Percentiles rank a stretch among this genome's conserved stretches.
Evolutionary conservation across 306 rosid genomes (phyloP).

Genomic region (Gastrolobium villosum): DNA sequence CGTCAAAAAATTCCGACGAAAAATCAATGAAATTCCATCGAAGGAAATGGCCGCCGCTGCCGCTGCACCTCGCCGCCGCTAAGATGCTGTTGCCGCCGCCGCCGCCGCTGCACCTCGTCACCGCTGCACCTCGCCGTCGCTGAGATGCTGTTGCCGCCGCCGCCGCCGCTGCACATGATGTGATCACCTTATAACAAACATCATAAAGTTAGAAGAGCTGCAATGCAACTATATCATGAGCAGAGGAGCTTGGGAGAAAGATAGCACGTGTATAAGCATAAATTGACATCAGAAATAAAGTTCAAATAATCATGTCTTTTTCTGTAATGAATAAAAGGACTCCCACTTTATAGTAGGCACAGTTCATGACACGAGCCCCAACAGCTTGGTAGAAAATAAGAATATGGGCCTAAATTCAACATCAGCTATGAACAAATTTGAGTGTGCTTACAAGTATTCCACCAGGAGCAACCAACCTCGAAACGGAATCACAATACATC

Average conservation of each 20-base stretch:
- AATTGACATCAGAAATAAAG: conserved; percentile 12
- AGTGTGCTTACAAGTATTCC: conserved; percentile 79
- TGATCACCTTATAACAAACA: conserved; percentile 70
- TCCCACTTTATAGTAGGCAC: conserved; percentile 26
- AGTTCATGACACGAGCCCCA: conserved; percentile 5
- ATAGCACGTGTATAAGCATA: conserved; percentile 14
- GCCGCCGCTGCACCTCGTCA: no score
- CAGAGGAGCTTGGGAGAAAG: neutral
- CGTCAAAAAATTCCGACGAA: no score
- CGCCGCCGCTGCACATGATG: no score
- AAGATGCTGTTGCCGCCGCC: no score
- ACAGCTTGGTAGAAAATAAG: conserved; percentile 16
- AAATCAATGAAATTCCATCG: no score
- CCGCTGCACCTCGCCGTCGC: no score
- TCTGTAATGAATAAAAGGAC: conserved; percentile 18
- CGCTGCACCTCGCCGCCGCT: no score
- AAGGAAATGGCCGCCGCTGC: no score
- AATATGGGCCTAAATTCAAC: conserved; percentile 23
- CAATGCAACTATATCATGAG: conserved; percentile 34
- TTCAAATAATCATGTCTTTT: conserved; percentile 24
- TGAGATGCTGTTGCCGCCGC: no score
- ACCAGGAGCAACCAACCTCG: conserved; percentile 82
- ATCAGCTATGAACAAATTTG: conserved; percentile 32
- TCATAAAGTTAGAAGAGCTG: conserved; percentile 35
- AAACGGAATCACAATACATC: conserved; percentile 94